phyloP scores from a whole-genome alignment of 805 yeast species.

The Kurtzmaniella cleridarum region DNA sequence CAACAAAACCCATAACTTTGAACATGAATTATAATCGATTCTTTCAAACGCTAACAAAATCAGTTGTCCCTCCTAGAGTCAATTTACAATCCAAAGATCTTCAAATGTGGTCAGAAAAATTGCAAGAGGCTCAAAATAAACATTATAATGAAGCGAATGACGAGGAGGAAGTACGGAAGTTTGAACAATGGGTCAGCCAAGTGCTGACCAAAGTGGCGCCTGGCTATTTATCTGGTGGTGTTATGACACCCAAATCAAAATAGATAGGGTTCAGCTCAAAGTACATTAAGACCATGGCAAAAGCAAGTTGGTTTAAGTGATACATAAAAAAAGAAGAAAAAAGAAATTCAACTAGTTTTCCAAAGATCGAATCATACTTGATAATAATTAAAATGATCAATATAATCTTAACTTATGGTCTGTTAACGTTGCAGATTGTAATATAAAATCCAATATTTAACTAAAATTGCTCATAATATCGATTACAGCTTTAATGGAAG shows the following conservation, averaged over 20 bases:
- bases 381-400: too few species aligned
- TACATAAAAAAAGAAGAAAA: neutral
- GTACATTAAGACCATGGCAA: too few species aligned
- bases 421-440: too few species aligned
- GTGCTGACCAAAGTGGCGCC: slow-evolving; percentile 36
- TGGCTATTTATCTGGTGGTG: slow-evolving; percentile 26
- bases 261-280: slow-evolving; percentile 4
- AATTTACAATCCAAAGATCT: slow-evolving; percentile 21
- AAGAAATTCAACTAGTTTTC: neutral
- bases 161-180: slow-evolving; percentile 12
- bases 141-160: slow-evolving; percentile 6
- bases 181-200: slow-evolving; percentile 23
- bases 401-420: too few species aligned
- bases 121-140: slow-evolving; percentile 11
- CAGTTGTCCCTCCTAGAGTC: slow-evolving; percentile 34
- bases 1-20: slow-evolving; percentile 52
- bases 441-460: slow-evolving; percentile 8
- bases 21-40: slow-evolving; percentile 43
- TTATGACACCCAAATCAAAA: slow-evolving; percentile 24
- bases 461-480: slow-evolving; percentile 15
- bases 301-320: too few species aligned
- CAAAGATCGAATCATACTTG: too few species aligned
- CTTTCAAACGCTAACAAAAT: slow-evolving; percentile 26
- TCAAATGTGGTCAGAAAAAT: slow-evolving; percentile 20
- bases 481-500: slow-evolving; percentile 11